These are phyloP conservation scores for Globisporangium barbulae DNA, from an alignment of 352 stramenopile genomes.

Conservation along the genomic window DNA sequence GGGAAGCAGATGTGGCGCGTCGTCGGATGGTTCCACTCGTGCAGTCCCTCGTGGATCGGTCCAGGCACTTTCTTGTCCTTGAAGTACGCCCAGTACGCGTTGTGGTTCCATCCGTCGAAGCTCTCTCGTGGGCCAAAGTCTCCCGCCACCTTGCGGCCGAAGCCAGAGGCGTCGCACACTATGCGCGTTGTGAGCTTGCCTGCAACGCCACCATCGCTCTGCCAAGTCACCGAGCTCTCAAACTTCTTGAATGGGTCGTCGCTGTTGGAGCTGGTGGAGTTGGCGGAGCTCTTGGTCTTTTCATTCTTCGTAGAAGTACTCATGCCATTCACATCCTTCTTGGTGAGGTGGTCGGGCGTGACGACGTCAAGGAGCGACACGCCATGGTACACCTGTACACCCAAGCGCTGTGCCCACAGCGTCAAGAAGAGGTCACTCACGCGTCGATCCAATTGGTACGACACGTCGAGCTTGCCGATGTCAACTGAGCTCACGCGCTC, in stretches of 20 bases:
- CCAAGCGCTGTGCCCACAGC: neutral
- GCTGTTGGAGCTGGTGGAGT: neutral
- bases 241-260: constrained; percentile 4
- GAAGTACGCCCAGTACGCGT: constrained; percentile 5
- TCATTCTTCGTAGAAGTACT: neutral
- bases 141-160: constrained; percentile 1
- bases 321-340: neutral
- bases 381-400: neutral
- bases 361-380: constrained; percentile 1
- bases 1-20: constrained; percentile 4
- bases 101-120: constrained; percentile 4
- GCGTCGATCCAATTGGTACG: constrained; percentile 1
- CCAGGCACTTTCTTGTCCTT: constrained; percentile 1
- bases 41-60: neutral
- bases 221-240: neutral
- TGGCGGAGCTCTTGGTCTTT: neutral
- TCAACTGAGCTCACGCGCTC: constrained; percentile 1
- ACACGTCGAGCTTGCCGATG: neutral
- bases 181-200: neutral
- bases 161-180: neutral
- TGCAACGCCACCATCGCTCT: neutral
- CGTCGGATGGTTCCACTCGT: neutral
- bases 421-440: constrained; percentile 2
- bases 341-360: constrained; percentile 3
- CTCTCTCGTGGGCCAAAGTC: neutral